Evolutionary conservation across 441 rosid species (phyloP).

Genomic region (Jatropha multifida): DNA sequence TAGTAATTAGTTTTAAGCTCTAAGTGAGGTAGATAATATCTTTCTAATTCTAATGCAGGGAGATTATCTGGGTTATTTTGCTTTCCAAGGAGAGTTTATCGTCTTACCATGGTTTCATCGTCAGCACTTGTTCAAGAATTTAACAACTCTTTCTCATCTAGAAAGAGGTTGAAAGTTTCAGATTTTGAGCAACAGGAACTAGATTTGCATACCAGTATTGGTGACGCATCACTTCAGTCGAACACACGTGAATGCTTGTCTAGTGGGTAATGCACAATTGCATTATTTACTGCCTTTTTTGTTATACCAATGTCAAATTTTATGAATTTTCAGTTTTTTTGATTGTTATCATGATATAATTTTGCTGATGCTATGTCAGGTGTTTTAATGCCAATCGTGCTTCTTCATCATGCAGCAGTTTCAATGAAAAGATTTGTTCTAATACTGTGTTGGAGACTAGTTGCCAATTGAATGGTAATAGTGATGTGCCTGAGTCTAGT

Average conservation of each 20-base stretch:
- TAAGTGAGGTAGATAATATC: neutral
- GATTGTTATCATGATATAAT: conserved; percentile 5
- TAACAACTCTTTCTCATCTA: conserved; percentile 17
- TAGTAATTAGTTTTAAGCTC: neutral
- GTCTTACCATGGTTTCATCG: conserved; percentile 58
- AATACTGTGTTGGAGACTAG: conserved; percentile 46
- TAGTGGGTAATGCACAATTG: conserved; percentile 35
- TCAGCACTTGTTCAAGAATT: conserved; percentile 23
- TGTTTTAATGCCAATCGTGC: conserved; percentile 29
- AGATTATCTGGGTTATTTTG: conserved; percentile 8
- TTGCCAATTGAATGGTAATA: conserved; percentile 65
- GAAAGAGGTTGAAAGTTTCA: conserved; percentile 44
- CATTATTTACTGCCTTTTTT: neutral
- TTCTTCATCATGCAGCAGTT: conserved; percentile 37
- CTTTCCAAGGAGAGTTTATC: neutral
- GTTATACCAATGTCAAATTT: neutral
- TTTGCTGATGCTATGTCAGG: conserved; percentile 31
- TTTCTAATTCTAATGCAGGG: neutral
- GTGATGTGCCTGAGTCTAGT: conserved; percentile 47
- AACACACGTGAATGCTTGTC: conserved; percentile 33
- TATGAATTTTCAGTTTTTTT: conserved; percentile 3
- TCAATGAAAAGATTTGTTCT: conserved; percentile 40
- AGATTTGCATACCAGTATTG: conserved; percentile 29
- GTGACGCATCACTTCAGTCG: conserved; percentile 26
- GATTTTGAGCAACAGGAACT: conserved; percentile 25